Conservation (phyloP, 2,329 filamentous ascomycete genomes). For the Penicillium sp. region DNA sequence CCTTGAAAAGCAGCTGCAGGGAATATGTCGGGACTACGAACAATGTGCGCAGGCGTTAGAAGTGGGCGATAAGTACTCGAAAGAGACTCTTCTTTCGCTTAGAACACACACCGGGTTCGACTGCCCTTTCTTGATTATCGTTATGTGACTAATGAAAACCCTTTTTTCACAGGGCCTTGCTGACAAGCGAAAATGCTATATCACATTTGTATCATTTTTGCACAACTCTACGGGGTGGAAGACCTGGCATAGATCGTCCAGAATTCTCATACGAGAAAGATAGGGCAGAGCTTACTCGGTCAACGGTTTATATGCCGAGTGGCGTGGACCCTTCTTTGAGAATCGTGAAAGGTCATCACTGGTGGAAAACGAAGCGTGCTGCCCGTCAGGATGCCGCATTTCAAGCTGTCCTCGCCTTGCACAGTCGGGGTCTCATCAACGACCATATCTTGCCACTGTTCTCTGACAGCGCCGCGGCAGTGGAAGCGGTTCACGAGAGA, state of each 20-base stretch:
- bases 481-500: conserved; percentile 1
- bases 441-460: conserved; percentile 4
- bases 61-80: neutral
- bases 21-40: conserved; percentile 1
- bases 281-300: neutral
- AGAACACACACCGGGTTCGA: conserved; percentile 2
- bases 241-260: neutral
- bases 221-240: neutral
- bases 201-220: conserved; percentile 1
- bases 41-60: neutral
- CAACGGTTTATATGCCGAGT: conserved; percentile 4
- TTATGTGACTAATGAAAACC: neutral
- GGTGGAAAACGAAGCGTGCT: conserved; percentile 1
- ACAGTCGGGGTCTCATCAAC: neutral
- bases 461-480: neutral
- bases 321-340: conserved; percentile 1
- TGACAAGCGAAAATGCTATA: neutral
- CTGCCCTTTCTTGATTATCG: neutral
- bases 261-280: neutral
- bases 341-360: neutral
- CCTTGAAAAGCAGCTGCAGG: conserved; percentile 1
- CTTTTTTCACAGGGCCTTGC: neutral
- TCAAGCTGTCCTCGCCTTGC: conserved; percentile 1
- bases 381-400: conserved; percentile 1
- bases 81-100: neutral